These are phyloP conservation scores for Vachellia pachyceras DNA, from an alignment of 306 rosid species.

Conservation along the genomic window DNA sequence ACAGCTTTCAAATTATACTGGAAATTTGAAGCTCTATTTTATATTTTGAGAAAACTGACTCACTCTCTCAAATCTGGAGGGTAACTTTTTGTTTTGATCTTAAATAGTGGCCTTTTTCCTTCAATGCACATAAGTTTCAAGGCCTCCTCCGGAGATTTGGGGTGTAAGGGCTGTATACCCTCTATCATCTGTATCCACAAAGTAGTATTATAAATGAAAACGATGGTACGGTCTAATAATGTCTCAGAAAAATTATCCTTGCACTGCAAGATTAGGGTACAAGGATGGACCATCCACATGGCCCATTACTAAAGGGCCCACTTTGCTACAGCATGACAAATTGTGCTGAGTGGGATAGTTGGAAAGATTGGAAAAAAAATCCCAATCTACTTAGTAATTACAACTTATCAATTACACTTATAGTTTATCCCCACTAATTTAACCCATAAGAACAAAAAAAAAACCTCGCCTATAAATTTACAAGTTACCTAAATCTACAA, in stretches of 20 bases:
- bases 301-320: neutral
- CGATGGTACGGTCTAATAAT: slow-evolving; percentile 5
- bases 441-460: neutral
- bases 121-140: slow-evolving; percentile 69
- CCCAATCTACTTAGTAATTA: neutral
- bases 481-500: neutral
- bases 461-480: neutral
- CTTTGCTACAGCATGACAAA: neutral
- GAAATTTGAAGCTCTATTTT: slow-evolving; percentile 23
- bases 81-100: slow-evolving; percentile 77
- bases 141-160: slow-evolving; percentile 74
- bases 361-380: neutral
- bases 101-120: slow-evolving; percentile 79
- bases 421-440: neutral
- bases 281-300: neutral
- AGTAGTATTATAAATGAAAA: neutral
- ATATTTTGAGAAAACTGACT: slow-evolving; percentile 44
- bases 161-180: slow-evolving; percentile 79
- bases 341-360: neutral
- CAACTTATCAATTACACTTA: neutral
- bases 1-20: slow-evolving; percentile 28
- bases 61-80: slow-evolving; percentile 94
- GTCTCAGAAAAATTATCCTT: neutral
- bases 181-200: slow-evolving; percentile 76
- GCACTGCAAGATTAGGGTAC: neutral